Evolutionary conservation across 768 basidiomycete genomes (phyloP).

Genomic region (Suillus fuscotomentosus): DNA sequence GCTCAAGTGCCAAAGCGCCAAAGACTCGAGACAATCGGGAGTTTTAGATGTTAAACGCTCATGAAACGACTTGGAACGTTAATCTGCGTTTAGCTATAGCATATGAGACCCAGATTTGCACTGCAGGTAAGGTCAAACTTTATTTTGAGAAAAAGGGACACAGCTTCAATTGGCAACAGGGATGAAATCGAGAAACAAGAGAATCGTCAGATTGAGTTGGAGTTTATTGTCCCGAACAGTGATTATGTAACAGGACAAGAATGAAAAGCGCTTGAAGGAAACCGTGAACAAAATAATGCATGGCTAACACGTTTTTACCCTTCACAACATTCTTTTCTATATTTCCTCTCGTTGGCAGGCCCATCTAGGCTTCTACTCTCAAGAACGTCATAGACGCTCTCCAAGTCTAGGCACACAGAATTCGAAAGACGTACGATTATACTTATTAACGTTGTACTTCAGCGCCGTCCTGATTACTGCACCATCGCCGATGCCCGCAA

Average conservation of each 20-base stretch:
- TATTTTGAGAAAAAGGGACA: background rate
- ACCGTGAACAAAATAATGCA: background rate
- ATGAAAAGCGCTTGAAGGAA: background rate
- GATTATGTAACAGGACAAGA: background rate
- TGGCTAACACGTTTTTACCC: background rate
- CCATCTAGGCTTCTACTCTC: background rate
- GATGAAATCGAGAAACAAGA: background rate
- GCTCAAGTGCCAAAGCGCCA: background rate
- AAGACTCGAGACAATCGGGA: background rate
- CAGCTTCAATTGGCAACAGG: too few species aligned
- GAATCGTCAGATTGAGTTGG: background rate
- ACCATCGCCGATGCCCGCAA: slow-evolving; percentile 9
- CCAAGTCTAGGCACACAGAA: background rate
- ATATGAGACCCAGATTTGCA: background rate
- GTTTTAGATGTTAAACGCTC: background rate
- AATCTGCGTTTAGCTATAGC: background rate
- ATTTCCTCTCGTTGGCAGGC: background rate
- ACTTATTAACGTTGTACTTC: background rate
- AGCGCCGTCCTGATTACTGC: slow-evolving; percentile 9
- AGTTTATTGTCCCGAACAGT: background rate
- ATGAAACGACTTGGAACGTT: background rate
- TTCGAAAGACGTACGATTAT: background rate
- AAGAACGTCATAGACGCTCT: background rate
- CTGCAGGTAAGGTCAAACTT: background rate
- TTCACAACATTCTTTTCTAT: background rate